Conservation (phyloP, 1,139 yeast species). For the Candida albicans region DNA sequence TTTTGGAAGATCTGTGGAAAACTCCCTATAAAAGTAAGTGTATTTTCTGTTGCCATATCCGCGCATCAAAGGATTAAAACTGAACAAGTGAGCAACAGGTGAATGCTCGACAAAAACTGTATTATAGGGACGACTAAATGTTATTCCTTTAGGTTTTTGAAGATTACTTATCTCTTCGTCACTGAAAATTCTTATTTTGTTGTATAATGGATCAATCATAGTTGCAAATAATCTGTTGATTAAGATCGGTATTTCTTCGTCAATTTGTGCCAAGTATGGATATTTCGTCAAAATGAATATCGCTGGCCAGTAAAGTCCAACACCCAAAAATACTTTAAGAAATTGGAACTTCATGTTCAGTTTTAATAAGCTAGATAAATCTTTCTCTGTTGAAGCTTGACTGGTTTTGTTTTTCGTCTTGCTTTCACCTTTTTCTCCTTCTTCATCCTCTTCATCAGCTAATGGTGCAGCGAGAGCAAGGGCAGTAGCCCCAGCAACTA, state of each 20-base stretch:
- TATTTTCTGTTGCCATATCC: slow-evolving; percentile 32
- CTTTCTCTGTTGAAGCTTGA: slow-evolving; percentile 14
- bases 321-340: slow-evolving; percentile 53
- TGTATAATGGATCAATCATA: slow-evolving; percentile 53
- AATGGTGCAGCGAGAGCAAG: slow-evolving; percentile 87
- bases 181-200: slow-evolving; percentile 17
- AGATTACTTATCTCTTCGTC: slow-evolving; percentile 22
- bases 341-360: slow-evolving; percentile 38
- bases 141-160: slow-evolving; percentile 23
- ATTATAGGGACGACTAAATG: slow-evolving; percentile 34
- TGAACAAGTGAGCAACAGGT: slow-evolving; percentile 18
- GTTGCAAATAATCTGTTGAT: slow-evolving; percentile 51
- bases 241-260: slow-evolving; percentile 50
- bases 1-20: slow-evolving; percentile 46
- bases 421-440: slow-evolving; percentile 22
- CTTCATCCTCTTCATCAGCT: slow-evolving; percentile 65
- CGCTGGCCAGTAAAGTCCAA: slow-evolving; percentile 67
- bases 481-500: slow-evolving; percentile 72
- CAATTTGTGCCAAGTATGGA: slow-evolving; percentile 63
- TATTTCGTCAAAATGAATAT: slow-evolving; percentile 57
- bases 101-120: slow-evolving; percentile 31
- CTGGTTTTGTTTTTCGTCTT: slow-evolving; percentile 9
- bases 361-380: slow-evolving; percentile 12
- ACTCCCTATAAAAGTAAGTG: slow-evolving; percentile 51
- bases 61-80: slow-evolving; percentile 34